These are phyloP conservation scores for Nitzschia sp. DNA, from an alignment of 108 stramenopile species.

Conservation along the genomic window DNA sequence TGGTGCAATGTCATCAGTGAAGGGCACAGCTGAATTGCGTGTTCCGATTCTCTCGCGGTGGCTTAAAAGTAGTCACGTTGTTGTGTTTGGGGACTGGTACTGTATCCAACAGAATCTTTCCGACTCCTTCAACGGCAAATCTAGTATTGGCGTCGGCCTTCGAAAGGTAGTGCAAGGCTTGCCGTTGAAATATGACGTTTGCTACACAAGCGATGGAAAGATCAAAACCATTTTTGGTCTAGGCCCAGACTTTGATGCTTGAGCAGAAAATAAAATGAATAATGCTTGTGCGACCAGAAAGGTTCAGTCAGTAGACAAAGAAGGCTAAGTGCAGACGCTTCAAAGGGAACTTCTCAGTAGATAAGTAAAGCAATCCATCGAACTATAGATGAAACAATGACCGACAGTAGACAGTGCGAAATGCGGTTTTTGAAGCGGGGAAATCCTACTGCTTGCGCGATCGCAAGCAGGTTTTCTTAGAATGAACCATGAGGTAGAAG, in stretches of 20 bases:
- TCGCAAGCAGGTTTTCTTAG: no score
- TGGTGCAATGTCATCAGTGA: conserved; percentile 48
- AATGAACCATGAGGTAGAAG: no score
- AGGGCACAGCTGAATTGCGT: conserved; percentile 73
- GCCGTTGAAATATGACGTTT: conserved; percentile 75
- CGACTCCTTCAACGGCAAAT: conserved; percentile 34
- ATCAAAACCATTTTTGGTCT: conserved; percentile 69
- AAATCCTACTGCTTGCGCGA: no score
- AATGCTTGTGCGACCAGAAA: no score
- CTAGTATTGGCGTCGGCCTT: conserved; percentile 74
- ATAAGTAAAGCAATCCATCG: no score
- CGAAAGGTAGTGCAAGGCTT: conserved; percentile 77
- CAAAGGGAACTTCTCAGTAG: no score
- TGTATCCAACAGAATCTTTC: conserved; percentile 32
- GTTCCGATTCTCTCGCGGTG: conserved; percentile 44
- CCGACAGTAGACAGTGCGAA: no score
- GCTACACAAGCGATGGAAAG: conserved; percentile 63
- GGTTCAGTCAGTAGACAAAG: neutral
- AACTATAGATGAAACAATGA: no score
- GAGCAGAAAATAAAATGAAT: no score
- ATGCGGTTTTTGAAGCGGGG: no score
- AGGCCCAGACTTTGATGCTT: conserved; percentile 63
- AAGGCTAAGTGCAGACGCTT: no score
- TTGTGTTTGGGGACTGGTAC: conserved; percentile 83
- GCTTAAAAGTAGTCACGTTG: conserved; percentile 27